A percentile compares a stretch with the other conserved stretches of the same genome.
phyloP scores from a whole-genome alignment of 768 basidiomycete species.

The Rhodotorula graminis region DNA sequence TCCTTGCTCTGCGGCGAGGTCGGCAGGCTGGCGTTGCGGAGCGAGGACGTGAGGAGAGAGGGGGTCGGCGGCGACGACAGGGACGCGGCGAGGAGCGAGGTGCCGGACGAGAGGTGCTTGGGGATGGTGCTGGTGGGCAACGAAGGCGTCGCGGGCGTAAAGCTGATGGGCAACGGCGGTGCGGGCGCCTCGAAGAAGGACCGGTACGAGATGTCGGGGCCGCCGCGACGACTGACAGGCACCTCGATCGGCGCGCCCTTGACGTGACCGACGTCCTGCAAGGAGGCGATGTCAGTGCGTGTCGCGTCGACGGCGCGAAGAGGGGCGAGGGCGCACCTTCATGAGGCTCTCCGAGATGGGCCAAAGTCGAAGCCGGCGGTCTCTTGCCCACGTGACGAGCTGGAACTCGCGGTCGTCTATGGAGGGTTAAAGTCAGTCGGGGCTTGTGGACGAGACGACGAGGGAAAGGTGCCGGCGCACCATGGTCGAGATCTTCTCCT shows the following conservation, averaged over 20 bases:
- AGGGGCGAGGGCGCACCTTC: slow-evolving; percentile 52
- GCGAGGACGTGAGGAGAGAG: slow-evolving; percentile 27
- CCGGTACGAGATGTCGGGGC: slow-evolving; percentile 46
- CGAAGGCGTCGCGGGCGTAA: background rate
- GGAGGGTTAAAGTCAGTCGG: background rate
- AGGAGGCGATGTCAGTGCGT: background rate
- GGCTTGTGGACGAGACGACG: no score
- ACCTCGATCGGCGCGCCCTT: slow-evolving; percentile 47
- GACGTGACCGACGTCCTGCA: slow-evolving; percentile 46
- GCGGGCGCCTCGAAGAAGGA: slow-evolving; percentile 30
- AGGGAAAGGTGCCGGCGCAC: slow-evolving; percentile 44
- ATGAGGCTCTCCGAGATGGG: slow-evolving; percentile 68
- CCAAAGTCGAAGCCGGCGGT: slow-evolving; percentile 85
- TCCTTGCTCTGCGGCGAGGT: slow-evolving; percentile 4
- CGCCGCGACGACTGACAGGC: slow-evolving; percentile 46
- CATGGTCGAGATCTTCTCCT: slow-evolving; percentile 54
- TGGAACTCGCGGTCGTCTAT: slow-evolving; percentile 57
- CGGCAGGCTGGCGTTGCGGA: slow-evolving; percentile 11
- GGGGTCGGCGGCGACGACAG: slow-evolving; percentile 14
- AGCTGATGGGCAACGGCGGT: slow-evolving; percentile 13
- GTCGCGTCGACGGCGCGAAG: background rate
- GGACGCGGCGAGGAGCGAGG: slow-evolving; percentile 24
- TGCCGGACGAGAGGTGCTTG: slow-evolving; percentile 6
- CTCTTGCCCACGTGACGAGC: slow-evolving; percentile 77
- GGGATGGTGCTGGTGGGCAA: background rate